These are phyloP conservation scores for Ramicandelaber brevisporus DNA, from an alignment of 192 early-diverging fungal species.

Conservation along the genomic window DNA sequence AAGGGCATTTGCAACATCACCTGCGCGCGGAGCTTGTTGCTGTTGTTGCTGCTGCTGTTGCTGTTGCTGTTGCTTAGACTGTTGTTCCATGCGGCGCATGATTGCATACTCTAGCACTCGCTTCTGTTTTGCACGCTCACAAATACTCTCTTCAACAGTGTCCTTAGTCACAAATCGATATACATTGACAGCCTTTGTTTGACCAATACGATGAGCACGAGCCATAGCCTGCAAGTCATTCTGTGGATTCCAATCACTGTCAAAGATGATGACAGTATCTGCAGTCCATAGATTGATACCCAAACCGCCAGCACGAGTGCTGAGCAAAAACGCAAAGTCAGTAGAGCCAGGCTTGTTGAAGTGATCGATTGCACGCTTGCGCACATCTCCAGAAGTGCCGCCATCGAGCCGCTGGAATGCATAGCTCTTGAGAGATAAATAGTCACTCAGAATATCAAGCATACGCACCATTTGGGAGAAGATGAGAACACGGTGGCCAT, in stretches of 20 bases:
- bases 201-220: constrained; percentile 91
- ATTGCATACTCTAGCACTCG: constrained; percentile 99
- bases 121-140: constrained; percentile 96
- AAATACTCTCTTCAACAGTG: constrained; percentile 94
- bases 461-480: constrained; percentile 96
- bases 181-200: constrained; percentile 91
- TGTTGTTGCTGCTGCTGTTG: background rate
- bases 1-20: too few species aligned
- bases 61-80: too few species aligned
- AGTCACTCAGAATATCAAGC: constrained; percentile 91
- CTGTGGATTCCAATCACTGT: constrained; percentile 87
- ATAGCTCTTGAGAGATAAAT: constrained; percentile 64
- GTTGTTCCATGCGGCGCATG: constrained; percentile 99
- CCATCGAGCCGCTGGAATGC: constrained; percentile 89
- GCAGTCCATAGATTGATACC: constrained; percentile 93
- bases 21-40: too few species aligned
- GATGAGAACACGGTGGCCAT: constrained; percentile 88
- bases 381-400: constrained; percentile 57
- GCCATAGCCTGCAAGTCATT: constrained; percentile 96
- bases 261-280: constrained; percentile 92
- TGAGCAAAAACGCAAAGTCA: constrained; percentile 91
- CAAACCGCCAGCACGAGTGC: constrained; percentile 90
- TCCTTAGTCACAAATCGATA: constrained; percentile 94
- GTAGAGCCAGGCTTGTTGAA: constrained; percentile 80
- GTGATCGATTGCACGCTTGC: constrained; percentile 91